These are phyloP conservation scores for Metschnikowia koreensis DNA, from an alignment of 805 yeast genomes.

Conservation along the genomic window DNA sequence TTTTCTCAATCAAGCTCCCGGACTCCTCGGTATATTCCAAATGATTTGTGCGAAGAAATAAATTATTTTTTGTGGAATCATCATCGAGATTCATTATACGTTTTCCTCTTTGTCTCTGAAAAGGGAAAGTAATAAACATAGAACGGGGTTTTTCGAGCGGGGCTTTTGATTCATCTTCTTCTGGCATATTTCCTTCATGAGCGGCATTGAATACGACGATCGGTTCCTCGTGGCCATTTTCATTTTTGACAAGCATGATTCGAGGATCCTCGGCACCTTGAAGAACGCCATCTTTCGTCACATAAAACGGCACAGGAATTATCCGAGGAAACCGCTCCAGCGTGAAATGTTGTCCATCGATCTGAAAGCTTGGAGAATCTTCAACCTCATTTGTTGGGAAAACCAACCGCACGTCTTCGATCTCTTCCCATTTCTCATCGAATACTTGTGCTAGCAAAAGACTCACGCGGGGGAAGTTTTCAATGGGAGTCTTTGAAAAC, in stretches of 20 bases:
- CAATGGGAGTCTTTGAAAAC: constrained; percentile 12
- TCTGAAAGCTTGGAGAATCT: constrained; percentile 1
- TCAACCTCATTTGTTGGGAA: constrained; percentile 21
- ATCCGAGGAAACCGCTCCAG: constrained; percentile 12
- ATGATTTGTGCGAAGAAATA: constrained; percentile 5
- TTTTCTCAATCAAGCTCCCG: constrained; percentile 25
- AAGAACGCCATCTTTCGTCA: constrained; percentile 13
- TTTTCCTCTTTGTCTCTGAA: constrained; percentile 16
- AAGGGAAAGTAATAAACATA: constrained; percentile 18
- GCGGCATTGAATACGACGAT: constrained; percentile 42
- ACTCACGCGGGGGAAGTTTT: constrained; percentile 15
- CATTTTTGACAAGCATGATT: constrained; percentile 31
- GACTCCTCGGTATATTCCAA: constrained; percentile 3
- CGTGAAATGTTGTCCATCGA: constrained; percentile 5
- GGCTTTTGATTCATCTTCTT: not conserved
- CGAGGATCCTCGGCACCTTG: constrained; percentile 55
- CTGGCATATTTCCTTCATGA: constrained; percentile 6
- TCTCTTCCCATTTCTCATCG: constrained; percentile 23
- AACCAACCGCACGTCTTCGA: constrained; percentile 21
- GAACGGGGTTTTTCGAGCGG: not conserved
- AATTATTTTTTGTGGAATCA: constrained; percentile 1
- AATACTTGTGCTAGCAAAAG: constrained; percentile 22
- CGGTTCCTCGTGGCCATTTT: constrained; percentile 44
- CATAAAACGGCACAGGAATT: constrained; percentile 11
- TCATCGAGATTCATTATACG: not conserved